Evolutionary conservation across 2,329 filamentous ascomycete genomes (phyloP).

Genomic region (Aschersonia sp.): DNA sequence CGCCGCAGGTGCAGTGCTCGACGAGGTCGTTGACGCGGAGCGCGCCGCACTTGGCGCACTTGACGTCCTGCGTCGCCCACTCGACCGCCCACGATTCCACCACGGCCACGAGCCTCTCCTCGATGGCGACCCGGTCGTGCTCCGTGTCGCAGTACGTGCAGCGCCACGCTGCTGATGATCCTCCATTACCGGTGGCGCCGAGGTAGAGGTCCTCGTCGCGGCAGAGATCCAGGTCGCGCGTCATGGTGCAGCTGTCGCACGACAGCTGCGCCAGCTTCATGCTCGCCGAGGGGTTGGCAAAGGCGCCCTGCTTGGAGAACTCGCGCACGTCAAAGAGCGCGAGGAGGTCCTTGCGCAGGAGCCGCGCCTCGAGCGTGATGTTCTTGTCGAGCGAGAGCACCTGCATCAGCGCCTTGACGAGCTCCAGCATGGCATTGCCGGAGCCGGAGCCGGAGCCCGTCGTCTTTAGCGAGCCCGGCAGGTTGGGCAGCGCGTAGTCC

Average conservation of each 20-base stretch:
- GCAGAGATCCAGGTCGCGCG: conserved; percentile 81
- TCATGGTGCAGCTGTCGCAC: conserved; percentile 81
- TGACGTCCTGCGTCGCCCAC: conserved; percentile 83
- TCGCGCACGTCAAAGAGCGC: conserved; percentile 87
- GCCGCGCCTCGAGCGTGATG: conserved; percentile 73
- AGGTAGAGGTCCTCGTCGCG: conserved; percentile 61
- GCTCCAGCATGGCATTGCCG: conserved; percentile 65
- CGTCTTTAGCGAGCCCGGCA: conserved; percentile 53
- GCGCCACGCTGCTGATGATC: conserved; percentile 37
- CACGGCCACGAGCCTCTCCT: conserved; percentile 66
- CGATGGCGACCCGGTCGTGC: conserved; percentile 66
- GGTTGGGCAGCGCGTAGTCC: conserved; percentile 73
- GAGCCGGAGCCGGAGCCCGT: background rate
- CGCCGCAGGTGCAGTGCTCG: conserved; percentile 91
- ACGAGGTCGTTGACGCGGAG: conserved; percentile 83
- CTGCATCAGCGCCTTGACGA: conserved; percentile 88
- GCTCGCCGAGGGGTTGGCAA: conserved; percentile 68
- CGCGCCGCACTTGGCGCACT: conserved; percentile 58
- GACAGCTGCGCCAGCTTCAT: conserved; percentile 63
- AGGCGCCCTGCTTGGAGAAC: conserved; percentile 77
- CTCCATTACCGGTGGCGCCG: background rate
- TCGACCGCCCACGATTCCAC: conserved; percentile 62
- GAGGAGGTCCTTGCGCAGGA: conserved; percentile 79
- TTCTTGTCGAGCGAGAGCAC: conserved; percentile 83
- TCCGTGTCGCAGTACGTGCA: conserved; percentile 64